A percentile compares a stretch with the other conserved stretches of the same genome.
Evolutionary conservation across 1,284 basidiomycete genomes (phyloP).

Genomic region (Laetiporus sulphureus): DNA sequence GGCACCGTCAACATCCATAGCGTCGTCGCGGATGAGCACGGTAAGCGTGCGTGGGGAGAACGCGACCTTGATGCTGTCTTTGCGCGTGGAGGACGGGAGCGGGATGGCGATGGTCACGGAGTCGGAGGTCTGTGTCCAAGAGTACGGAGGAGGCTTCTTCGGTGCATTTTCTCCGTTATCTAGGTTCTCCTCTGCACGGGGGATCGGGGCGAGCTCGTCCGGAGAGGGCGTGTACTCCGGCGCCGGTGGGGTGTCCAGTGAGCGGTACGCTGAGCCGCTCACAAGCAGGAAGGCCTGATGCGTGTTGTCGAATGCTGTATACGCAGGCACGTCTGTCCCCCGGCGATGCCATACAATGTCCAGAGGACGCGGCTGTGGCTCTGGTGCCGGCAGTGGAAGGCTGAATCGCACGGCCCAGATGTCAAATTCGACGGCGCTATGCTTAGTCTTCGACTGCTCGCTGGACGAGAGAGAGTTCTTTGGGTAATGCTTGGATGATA

Average conservation of each 20-base stretch:
- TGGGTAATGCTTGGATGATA: conserved; percentile 50
- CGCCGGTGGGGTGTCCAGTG: conserved; percentile 25
- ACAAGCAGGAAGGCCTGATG: conserved; percentile 46
- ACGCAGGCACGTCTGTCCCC: conserved; percentile 68
- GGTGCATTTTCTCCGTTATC: conserved; percentile 30
- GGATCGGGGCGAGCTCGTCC: conserved; percentile 64
- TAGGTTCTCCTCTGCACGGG: conserved; percentile 49
- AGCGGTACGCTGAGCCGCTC: conserved; percentile 49
- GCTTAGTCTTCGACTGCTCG: conserved; percentile 3
- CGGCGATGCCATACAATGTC: conserved; percentile 61
- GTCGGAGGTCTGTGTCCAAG: conserved; percentile 86
- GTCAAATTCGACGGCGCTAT: conserved; percentile 43
- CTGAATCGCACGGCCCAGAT: conserved; percentile 52
- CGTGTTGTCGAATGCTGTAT: conserved; percentile 42
- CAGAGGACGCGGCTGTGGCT: conserved; percentile 29
- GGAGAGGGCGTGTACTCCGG: conserved; percentile 46
- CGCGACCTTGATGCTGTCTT: conserved; percentile 56
- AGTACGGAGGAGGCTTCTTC: conserved; percentile 65
- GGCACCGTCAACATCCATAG: not conserved
- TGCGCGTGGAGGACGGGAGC: conserved; percentile 63
- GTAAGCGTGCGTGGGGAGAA: conserved; percentile 65
- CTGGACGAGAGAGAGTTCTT: conserved; percentile 6
- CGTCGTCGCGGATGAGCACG: conserved; percentile 44
- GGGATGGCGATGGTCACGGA: conserved; percentile 79
- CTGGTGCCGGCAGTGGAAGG: conserved; percentile 30